These are phyloP conservation scores for Scheffersomyces insectosa DNA, from an alignment of 1,139 yeast species.

Conservation along the genomic window DNA sequence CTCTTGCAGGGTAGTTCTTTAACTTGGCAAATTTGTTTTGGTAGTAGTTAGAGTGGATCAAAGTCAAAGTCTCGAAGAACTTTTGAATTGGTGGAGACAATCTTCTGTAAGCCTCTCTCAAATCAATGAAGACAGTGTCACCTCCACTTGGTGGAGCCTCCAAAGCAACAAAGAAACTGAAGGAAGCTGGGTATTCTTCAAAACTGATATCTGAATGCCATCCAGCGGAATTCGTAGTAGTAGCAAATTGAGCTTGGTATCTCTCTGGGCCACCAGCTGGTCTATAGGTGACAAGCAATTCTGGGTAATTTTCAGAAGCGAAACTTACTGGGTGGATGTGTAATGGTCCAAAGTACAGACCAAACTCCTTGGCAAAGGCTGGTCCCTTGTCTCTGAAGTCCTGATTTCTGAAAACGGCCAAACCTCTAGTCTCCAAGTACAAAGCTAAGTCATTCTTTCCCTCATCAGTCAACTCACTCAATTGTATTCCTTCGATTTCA, in stretches of 20 bases:
- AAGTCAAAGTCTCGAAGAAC: constrained; percentile 29
- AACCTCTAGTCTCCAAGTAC: constrained; percentile 31
- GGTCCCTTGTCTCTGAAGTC: constrained; percentile 35
- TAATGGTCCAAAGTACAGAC: constrained; percentile 32
- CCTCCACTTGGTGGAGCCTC: constrained; percentile 35
- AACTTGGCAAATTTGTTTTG: constrained; percentile 19
- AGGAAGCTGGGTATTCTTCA: constrained; percentile 32
- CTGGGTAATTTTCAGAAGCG: constrained; percentile 28
- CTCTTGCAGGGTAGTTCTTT: constrained; percentile 15
- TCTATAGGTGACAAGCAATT: constrained; percentile 30
- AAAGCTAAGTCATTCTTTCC: constrained; percentile 36
- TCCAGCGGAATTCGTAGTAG: constrained; percentile 15
- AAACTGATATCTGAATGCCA: constrained; percentile 37
- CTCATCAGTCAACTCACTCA: constrained; percentile 30
- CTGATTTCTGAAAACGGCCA: constrained; percentile 31
- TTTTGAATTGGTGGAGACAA: constrained; percentile 30
- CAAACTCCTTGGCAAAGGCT: constrained; percentile 27
- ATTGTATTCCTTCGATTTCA: constrained; percentile 32
- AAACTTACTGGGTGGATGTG: constrained; percentile 33
- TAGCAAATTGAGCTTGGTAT: constrained; percentile 20
- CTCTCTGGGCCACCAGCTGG: constrained; percentile 26
- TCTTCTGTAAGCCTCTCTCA: constrained; percentile 32
- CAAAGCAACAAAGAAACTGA: constrained; percentile 31
- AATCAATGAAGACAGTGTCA: constrained; percentile 34
- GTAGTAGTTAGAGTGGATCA: constrained; percentile 25